These are phyloP conservation scores for Cryptosporidium andersoni DNA, from an alignment of 169 alveolate species.

Conservation along the genomic window DNA sequence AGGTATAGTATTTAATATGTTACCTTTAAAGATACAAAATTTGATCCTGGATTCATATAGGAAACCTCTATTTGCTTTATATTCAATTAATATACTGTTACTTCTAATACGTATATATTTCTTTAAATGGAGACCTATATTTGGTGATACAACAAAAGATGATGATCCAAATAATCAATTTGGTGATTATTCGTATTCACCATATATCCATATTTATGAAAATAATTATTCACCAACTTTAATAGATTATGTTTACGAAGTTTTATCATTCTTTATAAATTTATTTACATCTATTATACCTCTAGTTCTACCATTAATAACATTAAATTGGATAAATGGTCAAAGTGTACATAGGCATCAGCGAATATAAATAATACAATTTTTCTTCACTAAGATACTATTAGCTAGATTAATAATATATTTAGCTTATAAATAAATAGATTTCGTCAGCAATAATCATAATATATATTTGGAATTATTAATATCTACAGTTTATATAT, in stretches of 20 bases:
- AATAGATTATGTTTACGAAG: constrained; percentile 34
- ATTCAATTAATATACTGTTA: constrained; percentile 5
- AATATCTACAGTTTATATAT: no score
- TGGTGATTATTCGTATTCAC: not conserved
- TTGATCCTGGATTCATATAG: constrained; percentile 47
- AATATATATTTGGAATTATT: not conserved
- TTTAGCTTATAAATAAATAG: not conserved
- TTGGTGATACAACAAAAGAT: not conserved
- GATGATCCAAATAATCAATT: not conserved
- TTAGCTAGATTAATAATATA: not conserved
- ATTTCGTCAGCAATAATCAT: not conserved
- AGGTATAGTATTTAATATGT: not conserved
- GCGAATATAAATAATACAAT: not conserved
- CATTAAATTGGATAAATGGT: constrained; percentile 22
- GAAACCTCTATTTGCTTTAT: constrained; percentile 35
- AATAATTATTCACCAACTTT: constrained; percentile 23
- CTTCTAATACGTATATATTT: constrained; percentile 4
- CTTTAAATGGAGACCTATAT: constrained; percentile 51
- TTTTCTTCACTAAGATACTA: not conserved
- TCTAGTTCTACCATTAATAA: constrained; percentile 28
- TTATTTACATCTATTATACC: constrained; percentile 53
- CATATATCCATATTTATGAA: not conserved
- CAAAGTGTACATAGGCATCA: constrained; percentile 20
- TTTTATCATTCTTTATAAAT: constrained; percentile 28
- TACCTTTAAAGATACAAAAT: constrained; percentile 18